Conservation (phyloP, 805 yeast genomes). For the Lipomyces starkeyi region DNA sequence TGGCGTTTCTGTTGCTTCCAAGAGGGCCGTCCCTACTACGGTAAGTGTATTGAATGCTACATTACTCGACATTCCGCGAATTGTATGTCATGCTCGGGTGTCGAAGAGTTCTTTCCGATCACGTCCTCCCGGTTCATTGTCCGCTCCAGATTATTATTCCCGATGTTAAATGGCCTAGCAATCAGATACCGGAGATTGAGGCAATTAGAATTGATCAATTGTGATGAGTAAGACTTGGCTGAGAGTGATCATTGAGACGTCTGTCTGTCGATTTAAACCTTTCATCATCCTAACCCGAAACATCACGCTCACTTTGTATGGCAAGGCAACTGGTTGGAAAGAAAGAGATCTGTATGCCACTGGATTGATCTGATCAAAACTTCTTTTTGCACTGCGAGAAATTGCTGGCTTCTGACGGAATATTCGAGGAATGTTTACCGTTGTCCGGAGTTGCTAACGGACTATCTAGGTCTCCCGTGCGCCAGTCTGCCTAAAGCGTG, state of each 20-base stretch:
- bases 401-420: not conserved
- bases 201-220: not conserved
- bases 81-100: not conserved
- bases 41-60: constrained; percentile 38
- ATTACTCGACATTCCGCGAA: not conserved
- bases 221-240: not conserved
- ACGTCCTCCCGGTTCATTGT: not conserved
- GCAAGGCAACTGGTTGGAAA: not conserved
- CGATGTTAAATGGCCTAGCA: not conserved
- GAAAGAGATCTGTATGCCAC: not conserved
- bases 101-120: not conserved
- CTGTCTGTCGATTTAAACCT: too few species aligned
- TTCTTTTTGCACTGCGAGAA: constrained; percentile 6
- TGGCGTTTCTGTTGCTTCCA: constrained; percentile 46
- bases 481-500: constrained; percentile 59
- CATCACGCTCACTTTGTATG: not conserved
- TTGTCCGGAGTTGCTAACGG: not conserved
- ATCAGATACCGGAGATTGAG: not conserved
- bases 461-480: constrained; percentile 23
- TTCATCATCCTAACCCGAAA: not conserved
- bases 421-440: not conserved
- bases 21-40: constrained; percentile 44
- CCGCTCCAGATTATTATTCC: not conserved
- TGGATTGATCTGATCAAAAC: not conserved
- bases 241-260: too few species aligned